Evolutionary conservation across 768 basidiomycete species (phyloP).

Genomic region (Albatrellus ellisii): DNA sequence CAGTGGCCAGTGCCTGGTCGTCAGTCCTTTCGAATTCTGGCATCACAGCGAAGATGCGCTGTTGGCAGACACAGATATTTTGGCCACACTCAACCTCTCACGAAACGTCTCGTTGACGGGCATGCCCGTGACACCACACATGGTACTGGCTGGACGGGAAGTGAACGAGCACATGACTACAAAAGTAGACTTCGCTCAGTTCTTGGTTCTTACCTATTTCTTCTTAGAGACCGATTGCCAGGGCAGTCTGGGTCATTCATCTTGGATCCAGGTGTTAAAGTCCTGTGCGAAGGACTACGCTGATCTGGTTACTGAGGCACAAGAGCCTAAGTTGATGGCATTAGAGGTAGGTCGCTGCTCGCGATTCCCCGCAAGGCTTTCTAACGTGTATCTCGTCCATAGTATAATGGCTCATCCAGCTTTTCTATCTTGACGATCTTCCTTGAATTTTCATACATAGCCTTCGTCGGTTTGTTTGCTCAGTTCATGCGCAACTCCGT

Average conservation of each 20-base stretch:
- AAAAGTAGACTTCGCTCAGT: constrained; percentile 52
- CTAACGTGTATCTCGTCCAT: background rate
- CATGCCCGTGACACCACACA: constrained; percentile 52
- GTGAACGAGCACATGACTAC: constrained; percentile 31
- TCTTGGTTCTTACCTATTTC: constrained; percentile 72
- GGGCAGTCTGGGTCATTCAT: constrained; percentile 42
- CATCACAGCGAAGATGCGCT: constrained; percentile 42
- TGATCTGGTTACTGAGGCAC: constrained; percentile 26
- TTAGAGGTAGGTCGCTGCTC: constrained; percentile 25
- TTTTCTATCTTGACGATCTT: constrained; percentile 56
- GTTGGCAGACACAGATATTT: constrained; percentile 38
- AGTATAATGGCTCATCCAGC: constrained; percentile 34
- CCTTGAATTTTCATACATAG: constrained; percentile 63
- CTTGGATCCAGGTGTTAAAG: constrained; percentile 48
- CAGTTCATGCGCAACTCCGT: constrained; percentile 67
- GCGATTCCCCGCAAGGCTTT: background rate
- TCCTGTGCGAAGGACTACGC: constrained; percentile 25
- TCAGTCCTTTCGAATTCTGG: constrained; percentile 74
- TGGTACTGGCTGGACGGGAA: constrained; percentile 67
- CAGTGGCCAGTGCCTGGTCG: constrained; percentile 47
- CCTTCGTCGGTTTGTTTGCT: constrained; percentile 63
- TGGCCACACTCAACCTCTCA: constrained; percentile 40
- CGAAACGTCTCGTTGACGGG: constrained; percentile 48
- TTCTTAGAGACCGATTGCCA: constrained; percentile 67
- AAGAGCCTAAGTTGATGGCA: constrained; percentile 31